phyloP scores from a whole-genome alignment of 768 basidiomycete species.

The Myochromella boudieri region DNA sequence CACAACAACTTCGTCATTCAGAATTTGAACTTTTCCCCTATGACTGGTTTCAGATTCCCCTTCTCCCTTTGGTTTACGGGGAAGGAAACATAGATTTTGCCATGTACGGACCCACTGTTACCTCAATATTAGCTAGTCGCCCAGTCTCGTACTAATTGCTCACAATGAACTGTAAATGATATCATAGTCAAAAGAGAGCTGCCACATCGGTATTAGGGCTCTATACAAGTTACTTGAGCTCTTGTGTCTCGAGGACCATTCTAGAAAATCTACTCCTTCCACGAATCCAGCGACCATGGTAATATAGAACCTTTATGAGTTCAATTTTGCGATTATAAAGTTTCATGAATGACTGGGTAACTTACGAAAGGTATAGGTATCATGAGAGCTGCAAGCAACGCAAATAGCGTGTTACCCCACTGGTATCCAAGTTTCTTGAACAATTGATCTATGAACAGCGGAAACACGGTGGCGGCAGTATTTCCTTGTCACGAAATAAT shows the following conservation, averaged over 20 bases:
- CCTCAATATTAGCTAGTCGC: too few relatives aligned
- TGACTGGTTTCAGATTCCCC: neutral
- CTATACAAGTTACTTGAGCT: constrained; percentile 4
- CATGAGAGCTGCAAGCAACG: constrained; percentile 49
- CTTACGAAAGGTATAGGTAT: constrained; percentile 63
- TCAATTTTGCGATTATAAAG: neutral
- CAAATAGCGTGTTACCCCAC: constrained; percentile 63
- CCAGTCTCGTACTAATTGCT: too few relatives aligned
- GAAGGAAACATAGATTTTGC: neutral
- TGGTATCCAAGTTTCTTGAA: constrained; percentile 52
- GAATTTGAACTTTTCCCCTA: neutral
- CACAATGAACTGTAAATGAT: too few relatives aligned
- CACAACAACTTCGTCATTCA: neutral
- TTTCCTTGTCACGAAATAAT: constrained; percentile 37
- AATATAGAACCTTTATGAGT: constrained; percentile 35
- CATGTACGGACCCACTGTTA: too few relatives aligned
- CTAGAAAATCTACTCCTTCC: constrained; percentile 40
- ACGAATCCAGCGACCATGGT: constrained; percentile 41
- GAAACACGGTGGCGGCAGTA: constrained; percentile 50
- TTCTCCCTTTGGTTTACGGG: neutral
- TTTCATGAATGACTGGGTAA: constrained; percentile 3
- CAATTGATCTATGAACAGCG: constrained; percentile 64
- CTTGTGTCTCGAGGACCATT: constrained; percentile 30
- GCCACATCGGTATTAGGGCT: too few relatives aligned
- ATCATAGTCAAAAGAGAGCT: too few relatives aligned